These are phyloP conservation scores for Geosiphon pyriformis DNA, from an alignment of 192 early-diverging fungal species.

Conservation along the genomic window DNA sequence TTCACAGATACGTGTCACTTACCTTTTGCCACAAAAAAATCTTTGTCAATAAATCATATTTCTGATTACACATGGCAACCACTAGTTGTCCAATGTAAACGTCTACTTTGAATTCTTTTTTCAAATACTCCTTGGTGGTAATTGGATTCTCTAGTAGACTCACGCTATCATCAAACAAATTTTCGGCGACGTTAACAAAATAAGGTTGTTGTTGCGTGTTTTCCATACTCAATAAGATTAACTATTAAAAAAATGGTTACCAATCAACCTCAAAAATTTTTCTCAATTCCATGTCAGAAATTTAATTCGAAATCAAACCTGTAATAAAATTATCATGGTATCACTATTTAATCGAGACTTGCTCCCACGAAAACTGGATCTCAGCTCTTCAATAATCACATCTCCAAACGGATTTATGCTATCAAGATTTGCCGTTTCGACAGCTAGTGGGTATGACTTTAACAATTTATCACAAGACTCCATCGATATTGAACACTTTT, in stretches of 20 bases:
- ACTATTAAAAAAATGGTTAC: constrained; percentile 16
- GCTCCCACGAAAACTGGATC: constrained; percentile 11
- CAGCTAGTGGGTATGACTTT: constrained; percentile 29
- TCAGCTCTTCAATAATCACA: constrained; percentile 36
- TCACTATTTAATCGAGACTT: constrained; percentile 28
- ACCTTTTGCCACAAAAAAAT: constrained; percentile 33
- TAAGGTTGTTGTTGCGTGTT: constrained; percentile 25
- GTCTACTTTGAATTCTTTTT: constrained; percentile 38
- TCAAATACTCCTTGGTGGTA: constrained; percentile 30
- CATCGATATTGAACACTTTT: constrained; percentile 28
- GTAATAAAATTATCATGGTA: constrained; percentile 34
- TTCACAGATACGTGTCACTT: background rate
- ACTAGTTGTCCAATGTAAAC: constrained; percentile 31
- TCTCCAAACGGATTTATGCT: constrained; percentile 36
- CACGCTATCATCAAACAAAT: constrained; percentile 28
- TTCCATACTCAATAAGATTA: constrained; percentile 36
- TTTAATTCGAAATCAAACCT: constrained; percentile 26
- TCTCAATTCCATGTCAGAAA: background rate
- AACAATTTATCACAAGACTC: constrained; percentile 37
- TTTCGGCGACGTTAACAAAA: constrained; percentile 30
- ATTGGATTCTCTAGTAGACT: constrained; percentile 30
- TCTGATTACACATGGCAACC: constrained; percentile 30
- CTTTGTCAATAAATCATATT: constrained; percentile 19
- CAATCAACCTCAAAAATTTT: background rate
- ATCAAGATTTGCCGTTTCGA: constrained; percentile 22